These are phyloP conservation scores for Hypomontagnella submonticulosa DNA, from an alignment of 495 filamentous ascomycete genomes.

Conservation along the genomic window DNA sequence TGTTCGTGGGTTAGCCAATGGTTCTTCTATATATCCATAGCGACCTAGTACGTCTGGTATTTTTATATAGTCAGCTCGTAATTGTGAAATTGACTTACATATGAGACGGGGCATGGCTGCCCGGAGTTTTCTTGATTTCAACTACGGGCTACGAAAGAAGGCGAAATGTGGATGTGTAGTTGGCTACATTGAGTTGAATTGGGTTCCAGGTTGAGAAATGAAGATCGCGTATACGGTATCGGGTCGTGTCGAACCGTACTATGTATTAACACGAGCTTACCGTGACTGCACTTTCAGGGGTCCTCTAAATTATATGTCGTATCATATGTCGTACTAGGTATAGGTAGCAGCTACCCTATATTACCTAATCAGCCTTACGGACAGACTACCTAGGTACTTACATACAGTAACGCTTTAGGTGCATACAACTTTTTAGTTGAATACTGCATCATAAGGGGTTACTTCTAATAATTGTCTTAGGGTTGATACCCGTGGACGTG, in stretches of 20 bases:
- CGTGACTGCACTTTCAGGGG: conserved; percentile 40
- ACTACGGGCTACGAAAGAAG: conserved; percentile 8
- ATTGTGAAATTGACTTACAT: conserved; percentile 33
- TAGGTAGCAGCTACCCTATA: background rate
- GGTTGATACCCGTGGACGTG: too few species aligned
- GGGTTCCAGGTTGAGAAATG: background rate
- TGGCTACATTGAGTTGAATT: conserved; percentile 23
- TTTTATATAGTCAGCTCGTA: background rate
- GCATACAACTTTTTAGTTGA: conserved; percentile 5
- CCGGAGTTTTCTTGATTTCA: background rate
- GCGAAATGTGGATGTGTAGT: conserved; percentile 7
- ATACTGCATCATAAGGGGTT: background rate
- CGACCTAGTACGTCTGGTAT: background rate
- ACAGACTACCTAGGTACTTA: too few species aligned
- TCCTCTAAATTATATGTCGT: conserved; percentile 16
- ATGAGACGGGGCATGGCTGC: conserved; percentile 49
- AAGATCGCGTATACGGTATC: too few species aligned
- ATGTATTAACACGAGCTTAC: conserved; percentile 26
- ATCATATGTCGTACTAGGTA: too few species aligned
- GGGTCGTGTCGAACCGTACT: conserved; percentile 9
- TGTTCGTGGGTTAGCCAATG: conserved; percentile 41
- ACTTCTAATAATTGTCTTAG: too few species aligned
- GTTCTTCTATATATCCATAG: too few species aligned
- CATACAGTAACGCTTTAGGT: conserved; percentile 18
- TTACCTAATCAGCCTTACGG: conserved; percentile 38